Evolutionary conservation across 2,329 filamentous ascomycete genomes (phyloP).

Genomic region (Trichoderma brevicompactum): DNA sequence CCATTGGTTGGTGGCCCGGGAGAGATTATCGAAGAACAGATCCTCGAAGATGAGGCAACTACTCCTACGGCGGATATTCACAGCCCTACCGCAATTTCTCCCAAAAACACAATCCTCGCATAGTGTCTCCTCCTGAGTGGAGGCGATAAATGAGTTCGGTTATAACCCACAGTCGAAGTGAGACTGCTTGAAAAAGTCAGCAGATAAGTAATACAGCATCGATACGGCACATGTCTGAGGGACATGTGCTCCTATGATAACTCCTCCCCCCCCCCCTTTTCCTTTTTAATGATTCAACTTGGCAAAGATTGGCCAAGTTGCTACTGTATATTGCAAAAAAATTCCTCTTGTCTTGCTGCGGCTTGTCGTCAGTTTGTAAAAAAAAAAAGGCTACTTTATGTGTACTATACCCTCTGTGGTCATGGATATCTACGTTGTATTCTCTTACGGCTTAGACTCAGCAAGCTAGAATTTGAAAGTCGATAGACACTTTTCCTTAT

Average conservation of each 20-base stretch:
- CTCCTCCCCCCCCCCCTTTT: neutral
- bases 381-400: conserved; percentile 4
- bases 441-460: conserved; percentile 25
- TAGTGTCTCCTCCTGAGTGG: neutral
- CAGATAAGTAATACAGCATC: conserved; percentile 19
- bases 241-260: neutral
- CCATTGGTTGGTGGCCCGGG: conserved; percentile 53
- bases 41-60: conserved; percentile 49
- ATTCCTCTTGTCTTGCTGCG: neutral
- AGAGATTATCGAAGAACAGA: conserved; percentile 52
- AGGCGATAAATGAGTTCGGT: neutral
- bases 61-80: conserved; percentile 28
- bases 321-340: conserved; percentile 22
- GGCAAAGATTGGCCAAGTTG: conserved; percentile 1
- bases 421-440: conserved; percentile 27
- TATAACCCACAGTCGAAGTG: neutral
- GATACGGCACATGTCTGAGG: conserved; percentile 4
- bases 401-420: conserved; percentile 28
- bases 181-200: conserved; percentile 2
- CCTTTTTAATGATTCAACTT: conserved; percentile 1
- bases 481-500: conserved; percentile 13
- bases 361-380: conserved; percentile 15
- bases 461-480: conserved; percentile 24
- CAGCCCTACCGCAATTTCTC: conserved; percentile 20
- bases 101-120: conserved; percentile 7